Evolutionary conservation across 345 rosid species (phyloP).

Genomic region (Salix exigua): DNA sequence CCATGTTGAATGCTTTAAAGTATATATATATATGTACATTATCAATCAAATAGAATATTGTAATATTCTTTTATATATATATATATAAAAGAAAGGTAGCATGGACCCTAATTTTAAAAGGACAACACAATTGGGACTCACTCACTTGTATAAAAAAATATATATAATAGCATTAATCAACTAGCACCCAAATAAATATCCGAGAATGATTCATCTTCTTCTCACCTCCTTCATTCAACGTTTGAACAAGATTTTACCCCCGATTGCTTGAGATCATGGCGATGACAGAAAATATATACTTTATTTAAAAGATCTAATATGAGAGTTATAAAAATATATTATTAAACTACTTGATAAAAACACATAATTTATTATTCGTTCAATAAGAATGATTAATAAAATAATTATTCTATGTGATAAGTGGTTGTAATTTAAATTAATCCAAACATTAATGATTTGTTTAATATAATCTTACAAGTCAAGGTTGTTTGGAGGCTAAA

Average conservation of each 20-base stretch:
- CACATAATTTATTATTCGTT: too few relatives aligned
- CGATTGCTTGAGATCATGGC: too few relatives aligned
- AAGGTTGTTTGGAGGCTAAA: not conserved
- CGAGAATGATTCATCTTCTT: not conserved
- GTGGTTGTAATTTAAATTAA: too few relatives aligned
- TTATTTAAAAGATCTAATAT: not conserved
- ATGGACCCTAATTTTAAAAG: not conserved
- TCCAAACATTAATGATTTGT: too few relatives aligned
- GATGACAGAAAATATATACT: too few relatives aligned
- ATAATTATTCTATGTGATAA: too few relatives aligned
- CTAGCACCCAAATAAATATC: too few relatives aligned
- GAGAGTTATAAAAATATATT: not conserved
- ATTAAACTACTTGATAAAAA: not conserved
- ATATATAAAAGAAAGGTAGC: not conserved
- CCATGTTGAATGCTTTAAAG: not conserved
- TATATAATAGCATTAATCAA: not conserved
- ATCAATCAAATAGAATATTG: not conserved
- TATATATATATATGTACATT: not conserved
- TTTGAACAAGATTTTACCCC: not conserved
- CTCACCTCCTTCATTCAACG: not conserved
- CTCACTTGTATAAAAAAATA: not conserved
- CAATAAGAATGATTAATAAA: too few relatives aligned
- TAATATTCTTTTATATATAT: not conserved
- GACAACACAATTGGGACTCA: not conserved
- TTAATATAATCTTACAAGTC: too few relatives aligned